Percentiles rank a stretch among this genome's conserved stretches.
phyloP scores from a whole-genome alignment of 441 rosid genomes.

The Populus hybrid region DNA sequence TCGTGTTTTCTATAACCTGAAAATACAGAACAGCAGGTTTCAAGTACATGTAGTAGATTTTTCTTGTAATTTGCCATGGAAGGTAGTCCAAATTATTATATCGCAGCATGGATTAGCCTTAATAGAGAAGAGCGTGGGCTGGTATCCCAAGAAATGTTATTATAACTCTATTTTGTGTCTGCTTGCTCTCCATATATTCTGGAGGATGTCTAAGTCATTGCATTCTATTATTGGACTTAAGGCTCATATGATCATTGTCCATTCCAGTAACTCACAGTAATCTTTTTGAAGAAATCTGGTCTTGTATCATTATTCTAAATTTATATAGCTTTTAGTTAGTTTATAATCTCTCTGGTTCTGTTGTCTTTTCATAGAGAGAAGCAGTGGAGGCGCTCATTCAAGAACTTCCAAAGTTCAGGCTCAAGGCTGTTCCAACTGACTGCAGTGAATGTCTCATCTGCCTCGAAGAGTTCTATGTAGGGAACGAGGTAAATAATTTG shows the following conservation, averaged over 20 bases:
- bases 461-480: slow-evolving; percentile 85
- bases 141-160: not conserved
- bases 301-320: not conserved
- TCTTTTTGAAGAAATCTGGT: not conserved
- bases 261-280: not conserved
- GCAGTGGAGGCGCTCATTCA: slow-evolving; percentile 99
- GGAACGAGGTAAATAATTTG: slow-evolving; percentile 65
- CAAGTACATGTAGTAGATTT: too few species aligned
- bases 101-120: not conserved
- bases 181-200: not conserved
- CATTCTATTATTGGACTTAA: not conserved
- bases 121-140: not conserved
- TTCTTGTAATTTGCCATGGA: not conserved
- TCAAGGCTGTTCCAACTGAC: slow-evolving; percentile 94
- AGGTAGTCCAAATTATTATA: not conserved
- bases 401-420: slow-evolving; percentile 93
- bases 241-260: not conserved
- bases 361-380: slow-evolving; percentile 59
- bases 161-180: not conserved
- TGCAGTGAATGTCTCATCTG: slow-evolving; percentile 97
- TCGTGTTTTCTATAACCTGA: not conserved
- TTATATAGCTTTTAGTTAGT: not conserved
- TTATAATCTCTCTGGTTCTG: slow-evolving; percentile 4
- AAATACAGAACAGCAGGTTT: not conserved
- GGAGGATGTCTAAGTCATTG: not conserved